Conservation (phyloP, 345 rosid genomes). For the Cardamine occulta region DNA sequence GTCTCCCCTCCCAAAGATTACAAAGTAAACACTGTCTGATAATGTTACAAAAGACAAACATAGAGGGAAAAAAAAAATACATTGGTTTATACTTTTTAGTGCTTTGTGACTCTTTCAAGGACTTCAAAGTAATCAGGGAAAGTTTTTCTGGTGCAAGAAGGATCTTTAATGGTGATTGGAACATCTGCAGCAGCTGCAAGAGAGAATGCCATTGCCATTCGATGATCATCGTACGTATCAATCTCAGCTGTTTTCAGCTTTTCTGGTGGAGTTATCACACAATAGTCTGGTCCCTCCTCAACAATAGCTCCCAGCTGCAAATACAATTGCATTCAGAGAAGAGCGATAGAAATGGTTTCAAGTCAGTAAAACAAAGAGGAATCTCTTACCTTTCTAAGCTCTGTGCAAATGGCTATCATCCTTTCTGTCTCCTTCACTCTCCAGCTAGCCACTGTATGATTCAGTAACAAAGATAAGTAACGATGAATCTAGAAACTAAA, state of each 20-base stretch:
- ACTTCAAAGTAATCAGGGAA: slow-evolving; percentile 95
- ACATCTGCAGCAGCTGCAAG: slow-evolving; percentile 93
- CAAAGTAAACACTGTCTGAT: not conserved
- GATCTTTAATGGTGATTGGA: slow-evolving; percentile 90
- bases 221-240: slow-evolving; percentile 93
- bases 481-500: not conserved
- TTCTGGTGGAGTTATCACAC: slow-evolving; percentile 93
- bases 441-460: slow-evolving; percentile 88
- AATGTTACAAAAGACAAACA: slow-evolving; percentile 21
- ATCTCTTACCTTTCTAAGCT: slow-evolving; percentile 70
- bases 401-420: slow-evolving; percentile 97
- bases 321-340: not conserved
- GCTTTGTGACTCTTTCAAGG: slow-evolving; percentile 72
- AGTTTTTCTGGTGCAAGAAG: slow-evolving; percentile 88
- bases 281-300: slow-evolving; percentile 93
- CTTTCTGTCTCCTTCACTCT: slow-evolving; percentile 98
- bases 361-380: not conserved
- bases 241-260: slow-evolving; percentile 71
- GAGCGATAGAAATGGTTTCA: not conserved
- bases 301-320: slow-evolving; percentile 90
- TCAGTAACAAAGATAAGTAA: not conserved
- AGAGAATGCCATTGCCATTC: slow-evolving; percentile 99
- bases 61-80: not conserved
- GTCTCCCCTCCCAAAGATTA: slow-evolving; percentile 16
- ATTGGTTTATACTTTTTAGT: slow-evolving; percentile 1